Conservation (phyloP, 2,329 filamentous ascomycete species). For the Penicillium sp. region DNA sequence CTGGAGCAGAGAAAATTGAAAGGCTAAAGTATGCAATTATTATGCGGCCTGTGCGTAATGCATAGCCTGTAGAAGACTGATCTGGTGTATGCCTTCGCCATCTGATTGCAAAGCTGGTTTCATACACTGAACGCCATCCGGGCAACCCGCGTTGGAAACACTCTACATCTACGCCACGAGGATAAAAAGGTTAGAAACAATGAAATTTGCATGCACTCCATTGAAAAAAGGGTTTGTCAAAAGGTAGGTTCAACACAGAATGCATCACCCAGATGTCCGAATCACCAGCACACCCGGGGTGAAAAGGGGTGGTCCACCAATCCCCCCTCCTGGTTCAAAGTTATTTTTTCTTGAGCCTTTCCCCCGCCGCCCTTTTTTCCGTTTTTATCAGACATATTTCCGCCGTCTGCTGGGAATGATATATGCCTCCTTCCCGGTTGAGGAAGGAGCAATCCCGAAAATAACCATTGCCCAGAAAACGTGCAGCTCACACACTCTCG, state of each 20-base stretch:
- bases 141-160: background rate
- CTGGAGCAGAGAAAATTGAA: background rate
- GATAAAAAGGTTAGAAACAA: conserved; percentile 20
- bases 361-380: conserved; percentile 21
- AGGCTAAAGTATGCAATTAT: background rate
- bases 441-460: conserved; percentile 26
- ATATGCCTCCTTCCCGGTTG: conserved; percentile 18
- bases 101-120: background rate
- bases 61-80: background rate
- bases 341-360: conserved; percentile 20
- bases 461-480: conserved; percentile 34
- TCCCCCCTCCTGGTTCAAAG: conserved; percentile 21
- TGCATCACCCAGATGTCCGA: conserved; percentile 27
- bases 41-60: background rate
- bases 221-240: conserved; percentile 34
- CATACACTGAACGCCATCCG: background rate
- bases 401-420: conserved; percentile 27
- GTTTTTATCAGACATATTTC: conserved; percentile 31
- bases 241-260: conserved; percentile 33
- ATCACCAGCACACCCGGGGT: conserved; percentile 25
- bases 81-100: background rate
- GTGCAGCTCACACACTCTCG: conserved; percentile 29
- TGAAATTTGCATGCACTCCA: conserved; percentile 35
- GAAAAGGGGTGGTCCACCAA: conserved; percentile 25
- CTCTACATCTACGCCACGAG: conserved; percentile 6